A percentile compares a stretch with the other conserved stretches of the same genome.
phyloP scores from a whole-genome alignment of 164 flowering plant genomes.

The Euptelea pleiosperma region DNA sequence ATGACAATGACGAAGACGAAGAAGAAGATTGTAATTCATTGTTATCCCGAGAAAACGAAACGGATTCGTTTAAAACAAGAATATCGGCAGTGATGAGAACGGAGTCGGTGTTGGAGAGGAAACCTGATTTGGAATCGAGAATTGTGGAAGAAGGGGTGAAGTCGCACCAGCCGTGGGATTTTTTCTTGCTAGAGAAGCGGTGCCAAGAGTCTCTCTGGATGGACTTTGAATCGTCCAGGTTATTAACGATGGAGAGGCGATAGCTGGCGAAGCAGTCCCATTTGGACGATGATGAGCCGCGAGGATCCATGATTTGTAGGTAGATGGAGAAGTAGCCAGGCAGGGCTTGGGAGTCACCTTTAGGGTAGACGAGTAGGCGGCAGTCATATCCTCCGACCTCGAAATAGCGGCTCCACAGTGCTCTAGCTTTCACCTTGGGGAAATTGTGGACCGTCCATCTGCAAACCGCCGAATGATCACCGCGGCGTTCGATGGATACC shows the following conservation, averaged over 20 bases:
- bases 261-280: conserved; percentile 96
- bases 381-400: conserved; percentile 96
- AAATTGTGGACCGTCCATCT: conserved; percentile 80
- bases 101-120: conserved; percentile 45
- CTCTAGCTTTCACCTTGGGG: conserved; percentile 66
- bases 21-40: conserved; percentile 30
- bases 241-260: conserved; percentile 64
- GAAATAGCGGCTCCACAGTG: conserved; percentile 87
- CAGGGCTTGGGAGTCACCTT: conserved; percentile 88
- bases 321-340: conserved; percentile 88
- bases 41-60: conserved; percentile 59
- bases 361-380: conserved; percentile 80
- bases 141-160: conserved; percentile 66
- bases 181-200: conserved; percentile 83
- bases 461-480: conserved; percentile 69
- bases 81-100: conserved; percentile 81
- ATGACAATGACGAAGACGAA: neutral
- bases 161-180: conserved; percentile 98
- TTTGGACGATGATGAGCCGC: conserved; percentile 62
- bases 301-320: conserved; percentile 89
- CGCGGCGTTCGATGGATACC: conserved; percentile 57
- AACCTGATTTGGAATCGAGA: conserved; percentile 64
- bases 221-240: conserved; percentile 57
- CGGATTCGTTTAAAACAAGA: conserved; percentile 67
- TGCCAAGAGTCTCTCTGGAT: conserved; percentile 91